Conservation (phyloP, 176 grass and related monocot species). For the Bonia amplexicaulis region DNA sequence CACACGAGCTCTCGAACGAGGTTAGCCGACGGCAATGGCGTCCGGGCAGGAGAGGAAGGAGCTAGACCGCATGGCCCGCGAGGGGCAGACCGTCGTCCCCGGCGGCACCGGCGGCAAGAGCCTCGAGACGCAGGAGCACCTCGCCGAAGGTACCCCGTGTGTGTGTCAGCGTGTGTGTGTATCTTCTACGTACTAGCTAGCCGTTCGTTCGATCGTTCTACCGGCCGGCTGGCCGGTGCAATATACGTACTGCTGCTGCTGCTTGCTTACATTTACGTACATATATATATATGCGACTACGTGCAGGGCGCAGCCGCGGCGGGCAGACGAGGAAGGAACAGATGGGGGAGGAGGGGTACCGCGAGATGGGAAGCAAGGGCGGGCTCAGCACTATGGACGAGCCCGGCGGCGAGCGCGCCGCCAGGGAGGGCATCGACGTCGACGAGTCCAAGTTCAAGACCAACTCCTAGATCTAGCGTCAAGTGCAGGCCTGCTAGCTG, state of each 20-base stretch:
- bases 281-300: no score
- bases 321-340: conserved; percentile 65
- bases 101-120: conserved; percentile 66
- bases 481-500: no score
- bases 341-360: conserved; percentile 52
- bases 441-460: conserved; percentile 70
- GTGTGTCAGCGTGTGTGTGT: no score
- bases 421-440: conserved; percentile 42
- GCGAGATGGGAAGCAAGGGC: conserved; percentile 61
- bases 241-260: no score
- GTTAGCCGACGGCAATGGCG: conserved; percentile 29
- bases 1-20: background rate
- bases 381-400: conserved; percentile 47
- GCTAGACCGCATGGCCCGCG: conserved; percentile 51
- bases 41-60: conserved; percentile 39
- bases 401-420: conserved; percentile 43
- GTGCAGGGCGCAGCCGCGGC: conserved; percentile 56
- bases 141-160: conserved; percentile 49
- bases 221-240: background rate
- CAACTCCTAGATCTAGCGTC: conserved; percentile 11
- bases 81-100: conserved; percentile 56
- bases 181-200: background rate
- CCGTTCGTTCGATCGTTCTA: background rate
- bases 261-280: background rate
- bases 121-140: conserved; percentile 55